Percentiles rank a stretch among this genome's conserved stretches.
These are phyloP conservation scores for Orbilia oligospora DNA, from an alignment of 2,329 filamentous ascomycete species.

Conservation along the genomic window DNA sequence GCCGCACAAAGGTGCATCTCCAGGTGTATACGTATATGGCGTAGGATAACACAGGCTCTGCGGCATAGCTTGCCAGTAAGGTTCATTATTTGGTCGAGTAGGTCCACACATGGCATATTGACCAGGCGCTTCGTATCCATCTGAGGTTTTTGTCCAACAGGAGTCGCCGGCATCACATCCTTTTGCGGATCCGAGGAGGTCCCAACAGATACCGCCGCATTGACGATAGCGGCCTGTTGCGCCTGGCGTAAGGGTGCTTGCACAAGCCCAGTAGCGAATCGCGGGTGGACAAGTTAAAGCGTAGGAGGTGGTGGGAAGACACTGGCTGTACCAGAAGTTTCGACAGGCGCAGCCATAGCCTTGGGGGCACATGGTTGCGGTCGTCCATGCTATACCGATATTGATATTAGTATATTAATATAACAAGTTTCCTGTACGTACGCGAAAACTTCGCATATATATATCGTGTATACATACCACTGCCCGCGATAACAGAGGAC, in stretches of 20 bases:
- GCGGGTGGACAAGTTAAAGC: conserved; percentile 30
- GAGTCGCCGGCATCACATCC: conserved; percentile 25
- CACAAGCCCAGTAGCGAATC: conserved; percentile 48
- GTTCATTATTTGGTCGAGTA: conserved; percentile 23
- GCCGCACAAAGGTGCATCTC: conserved; percentile 29
- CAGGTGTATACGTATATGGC: conserved; percentile 35
- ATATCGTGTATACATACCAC: conserved; percentile 22
- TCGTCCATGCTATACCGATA: conserved; percentile 44
- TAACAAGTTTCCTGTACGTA: not conserved
- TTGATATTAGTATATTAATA: not conserved
- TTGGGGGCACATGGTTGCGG: conserved; percentile 45
- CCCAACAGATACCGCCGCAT: conserved; percentile 52
- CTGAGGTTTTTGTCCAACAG: conserved; percentile 42
- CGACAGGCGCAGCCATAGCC: conserved; percentile 49
- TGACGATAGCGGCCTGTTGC: conserved; percentile 31
- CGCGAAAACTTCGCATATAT: no score
- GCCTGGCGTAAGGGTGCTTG: conserved; percentile 25
- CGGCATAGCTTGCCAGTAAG: conserved; percentile 30
- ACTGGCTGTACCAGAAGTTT: conserved; percentile 56
- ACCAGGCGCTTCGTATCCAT: conserved; percentile 45
- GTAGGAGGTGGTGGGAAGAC: conserved; percentile 49
- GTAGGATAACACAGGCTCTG: conserved; percentile 39
- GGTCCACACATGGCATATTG: conserved; percentile 45
- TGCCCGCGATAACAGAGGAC: conserved; percentile 44
- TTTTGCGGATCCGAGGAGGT: conserved; percentile 32